phyloP scores from a whole-genome alignment of 1,139 yeast genomes.

The Protomyces lactucae-debilis region DNA sequence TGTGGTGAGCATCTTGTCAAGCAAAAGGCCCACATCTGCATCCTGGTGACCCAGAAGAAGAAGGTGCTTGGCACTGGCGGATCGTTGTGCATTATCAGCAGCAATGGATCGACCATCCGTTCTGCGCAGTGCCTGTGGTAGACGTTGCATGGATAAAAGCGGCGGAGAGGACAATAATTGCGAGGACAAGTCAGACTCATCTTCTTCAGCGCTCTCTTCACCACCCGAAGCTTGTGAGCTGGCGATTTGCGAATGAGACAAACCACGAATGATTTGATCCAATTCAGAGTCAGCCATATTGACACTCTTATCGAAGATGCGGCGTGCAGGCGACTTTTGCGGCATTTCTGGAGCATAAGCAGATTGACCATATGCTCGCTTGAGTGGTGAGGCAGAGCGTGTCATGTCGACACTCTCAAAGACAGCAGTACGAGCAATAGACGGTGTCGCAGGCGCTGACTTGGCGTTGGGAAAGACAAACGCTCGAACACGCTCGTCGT shows the following conservation, averaged over 20 bases:
- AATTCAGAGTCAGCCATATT: slow-evolving; percentile 12
- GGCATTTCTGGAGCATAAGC: slow-evolving; percentile 5
- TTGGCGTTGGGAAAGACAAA: slow-evolving; percentile 19
- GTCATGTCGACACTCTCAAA: slow-evolving; percentile 3
- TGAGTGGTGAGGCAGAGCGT: neutral
- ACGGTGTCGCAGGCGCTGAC: slow-evolving; percentile 5
- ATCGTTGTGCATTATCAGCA: neutral
- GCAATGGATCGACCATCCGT: neutral
- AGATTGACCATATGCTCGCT: neutral
- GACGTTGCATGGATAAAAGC: neutral
- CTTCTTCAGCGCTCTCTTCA: neutral
- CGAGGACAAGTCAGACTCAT: neutral
- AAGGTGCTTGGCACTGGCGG: neutral
- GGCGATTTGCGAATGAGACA: neutral
- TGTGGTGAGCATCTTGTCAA: slow-evolving; percentile 19
- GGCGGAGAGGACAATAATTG: neutral
- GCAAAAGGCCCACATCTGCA: slow-evolving; percentile 17
- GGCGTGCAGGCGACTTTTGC: slow-evolving; percentile 1
- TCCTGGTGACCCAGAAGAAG: slow-evolving; percentile 15
- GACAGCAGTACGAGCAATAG: slow-evolving; percentile 5
- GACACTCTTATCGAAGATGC: slow-evolving; percentile 19
- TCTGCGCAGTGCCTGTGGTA: neutral
- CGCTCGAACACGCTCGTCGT: slow-evolving; percentile 14
- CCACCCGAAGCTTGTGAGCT: neutral
- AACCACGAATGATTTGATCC: slow-evolving; percentile 15